Evolutionary conservation across 306 rosid genomes (phyloP), one percentile per base, ranked within the genome.

Genomic region (Sicyos edulis): DNA sequence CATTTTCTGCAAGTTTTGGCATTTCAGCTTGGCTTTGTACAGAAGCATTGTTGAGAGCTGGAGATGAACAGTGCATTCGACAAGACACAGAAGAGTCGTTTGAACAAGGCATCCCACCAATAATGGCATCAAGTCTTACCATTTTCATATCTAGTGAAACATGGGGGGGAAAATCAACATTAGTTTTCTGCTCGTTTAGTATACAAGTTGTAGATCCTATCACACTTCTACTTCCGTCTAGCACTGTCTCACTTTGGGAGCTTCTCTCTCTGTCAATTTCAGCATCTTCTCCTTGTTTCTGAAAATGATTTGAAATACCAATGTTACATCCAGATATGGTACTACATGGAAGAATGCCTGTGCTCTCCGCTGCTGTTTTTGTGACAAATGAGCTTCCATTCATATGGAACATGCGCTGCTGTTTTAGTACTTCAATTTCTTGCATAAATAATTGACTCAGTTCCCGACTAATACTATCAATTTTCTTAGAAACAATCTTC

Each of bases 401-500:
- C 50, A 78, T 80, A 72, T 70, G 65, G 71, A 73, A 75, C 16
- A 81, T 40, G 7, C 77, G 82, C 56, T 70, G 83, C 76, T 64
- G 78, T 75, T 63, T 75, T 72, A 82, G 56, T 50, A 47, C 55
- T 37, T 81, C 89, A 17, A 78, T 81, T 71, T 86, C 93, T 54
- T 86, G 83, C 10, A 80, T 77, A 88, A 88, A 81, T 66, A 90
- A 89, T 19, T 85, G 88, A 78, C 93, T 89, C 74, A 84, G 86
- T 67, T 81, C 80, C 47, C 82, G 78, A 78, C 89, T 89, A 54
- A 8, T 5, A 77, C 85, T 77, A 54, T 65, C 82, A 63, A 88
- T 90, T 82, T 86, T 87, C 84, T 76, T 83, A 3, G 86, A 85
- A 78, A 90, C 98, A 86, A 88, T 75, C 80, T 88, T 86, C 96